Percentiles rank a stretch among this genome's conserved stretches.
phyloP scores from a whole-genome alignment of 2,329 filamentous ascomycete genomes.

The Colletotrichum chrysophilum region DNA sequence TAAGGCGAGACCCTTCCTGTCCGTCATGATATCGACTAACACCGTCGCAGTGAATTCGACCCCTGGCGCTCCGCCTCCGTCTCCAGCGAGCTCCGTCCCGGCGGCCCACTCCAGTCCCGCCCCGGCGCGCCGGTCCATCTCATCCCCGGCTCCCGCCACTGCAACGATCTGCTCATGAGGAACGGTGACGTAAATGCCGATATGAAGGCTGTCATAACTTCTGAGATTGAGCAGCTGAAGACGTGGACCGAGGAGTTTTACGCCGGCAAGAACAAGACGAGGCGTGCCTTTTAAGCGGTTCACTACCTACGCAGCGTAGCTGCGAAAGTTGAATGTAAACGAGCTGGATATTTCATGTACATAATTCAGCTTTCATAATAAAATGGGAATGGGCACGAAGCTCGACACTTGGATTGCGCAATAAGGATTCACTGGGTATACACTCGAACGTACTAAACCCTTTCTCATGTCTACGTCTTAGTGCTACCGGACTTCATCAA shows the following conservation, averaged over 20 bases:
- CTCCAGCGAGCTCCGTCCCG: slow-evolving; percentile 56
- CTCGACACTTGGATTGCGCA: too few species aligned
- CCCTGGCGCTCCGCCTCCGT: slow-evolving; percentile 63
- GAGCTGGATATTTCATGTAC: not conserved
- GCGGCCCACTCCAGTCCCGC: slow-evolving; percentile 55
- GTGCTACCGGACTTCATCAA: not conserved
- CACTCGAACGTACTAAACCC: too few species aligned
- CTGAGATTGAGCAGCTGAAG: slow-evolving; percentile 53
- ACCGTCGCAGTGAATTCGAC: slow-evolving; percentile 53
- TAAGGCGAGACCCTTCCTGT: not conserved
- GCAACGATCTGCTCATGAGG: slow-evolving; percentile 53
- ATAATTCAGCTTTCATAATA: not conserved
- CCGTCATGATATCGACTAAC: not conserved
- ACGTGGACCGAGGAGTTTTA: slow-evolving; percentile 59
- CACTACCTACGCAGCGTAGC: too few species aligned
- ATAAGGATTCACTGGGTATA: too few species aligned
- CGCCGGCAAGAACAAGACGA: not conserved
- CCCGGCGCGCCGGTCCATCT: slow-evolving; percentile 53
- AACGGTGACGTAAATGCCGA: slow-evolving; percentile 53
- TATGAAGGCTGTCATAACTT: slow-evolving; percentile 46
- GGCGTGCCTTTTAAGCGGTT: not conserved
- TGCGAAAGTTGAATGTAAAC: not conserved
- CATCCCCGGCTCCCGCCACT: slow-evolving; percentile 60
- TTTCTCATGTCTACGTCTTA: not conserved
- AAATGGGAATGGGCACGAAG: too few species aligned